Conservation (phyloP, 805 yeast species). For the Candida stauntonica region DNA sequence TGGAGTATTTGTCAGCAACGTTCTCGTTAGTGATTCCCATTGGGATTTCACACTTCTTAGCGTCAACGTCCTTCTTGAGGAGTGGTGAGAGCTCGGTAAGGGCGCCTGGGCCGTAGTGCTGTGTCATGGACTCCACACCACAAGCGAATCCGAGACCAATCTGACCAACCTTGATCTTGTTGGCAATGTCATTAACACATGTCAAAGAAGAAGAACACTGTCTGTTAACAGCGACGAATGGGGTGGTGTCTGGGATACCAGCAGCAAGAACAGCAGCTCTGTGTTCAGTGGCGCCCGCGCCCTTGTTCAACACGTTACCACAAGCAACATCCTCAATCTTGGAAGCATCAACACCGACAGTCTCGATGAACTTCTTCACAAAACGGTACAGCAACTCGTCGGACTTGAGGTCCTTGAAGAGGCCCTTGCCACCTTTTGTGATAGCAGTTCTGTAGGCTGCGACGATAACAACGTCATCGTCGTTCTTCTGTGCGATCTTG, state of each 20-base stretch:
- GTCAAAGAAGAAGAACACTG: conserved; percentile 94
- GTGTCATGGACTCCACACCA: conserved; percentile 95
- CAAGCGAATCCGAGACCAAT: conserved; percentile 87
- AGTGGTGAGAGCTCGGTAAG: conserved; percentile 56
- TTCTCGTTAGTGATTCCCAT: conserved; percentile 97
- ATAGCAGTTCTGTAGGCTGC: conserved; percentile 89
- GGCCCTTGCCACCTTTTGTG: conserved; percentile 83
- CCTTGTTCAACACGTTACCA: conserved; percentile 88
- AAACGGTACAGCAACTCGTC: conserved; percentile 73
- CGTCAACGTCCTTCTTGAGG: conserved; percentile 40
- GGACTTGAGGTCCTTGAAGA: conserved; percentile 75
- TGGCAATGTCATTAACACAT: conserved; percentile 87
- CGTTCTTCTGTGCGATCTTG: conserved; percentile 11
- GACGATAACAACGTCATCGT: conserved; percentile 84
- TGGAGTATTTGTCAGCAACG: conserved; percentile 62
- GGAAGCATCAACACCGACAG: conserved; percentile 45
- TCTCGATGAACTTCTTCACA: conserved; percentile 55
- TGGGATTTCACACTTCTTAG: conserved; percentile 81
- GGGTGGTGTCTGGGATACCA: conserved; percentile 77
- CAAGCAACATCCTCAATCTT: conserved; percentile 80
- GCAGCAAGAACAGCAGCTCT: conserved; percentile 90
- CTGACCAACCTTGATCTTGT: conserved; percentile 82
- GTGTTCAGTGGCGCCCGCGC: conserved; percentile 94
- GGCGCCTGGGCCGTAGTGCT: conserved; percentile 78
- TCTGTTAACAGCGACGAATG: conserved; percentile 82